Percentiles rank a stretch among this genome's conserved stretches.
Evolutionary conservation across 2,329 filamentous ascomycete species (phyloP).

Genomic region (Epichloe sylvatica): DNA sequence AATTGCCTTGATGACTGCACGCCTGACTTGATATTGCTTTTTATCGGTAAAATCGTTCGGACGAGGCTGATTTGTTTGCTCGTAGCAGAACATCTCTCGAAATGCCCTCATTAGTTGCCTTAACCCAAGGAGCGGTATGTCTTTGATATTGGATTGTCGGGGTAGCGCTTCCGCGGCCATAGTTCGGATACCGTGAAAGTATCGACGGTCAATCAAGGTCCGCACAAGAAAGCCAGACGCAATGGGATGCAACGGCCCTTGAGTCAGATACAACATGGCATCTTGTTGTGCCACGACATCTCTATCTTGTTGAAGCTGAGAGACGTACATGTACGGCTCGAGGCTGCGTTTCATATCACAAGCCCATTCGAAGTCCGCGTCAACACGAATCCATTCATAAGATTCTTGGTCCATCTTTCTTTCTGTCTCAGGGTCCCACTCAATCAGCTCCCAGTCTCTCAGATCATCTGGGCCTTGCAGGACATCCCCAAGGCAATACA

Average conservation of each 20-base stretch:
- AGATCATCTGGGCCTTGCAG: slow-evolving; percentile 72
- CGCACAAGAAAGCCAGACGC: slow-evolving; percentile 80
- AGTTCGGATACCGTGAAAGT: slow-evolving; percentile 83
- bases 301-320: slow-evolving; percentile 89
- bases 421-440: slow-evolving; percentile 85
- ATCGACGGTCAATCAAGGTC: slow-evolving; percentile 80
- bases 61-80: slow-evolving; percentile 61
- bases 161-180: slow-evolving; percentile 71
- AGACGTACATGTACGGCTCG: slow-evolving; percentile 94
- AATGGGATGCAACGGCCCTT: slow-evolving; percentile 57
- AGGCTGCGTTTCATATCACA: slow-evolving; percentile 70
- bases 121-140: slow-evolving; percentile 60
- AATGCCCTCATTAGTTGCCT: slow-evolving; percentile 78
- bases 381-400: slow-evolving; percentile 96
- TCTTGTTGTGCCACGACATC: slow-evolving; percentile 83
- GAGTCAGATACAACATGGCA: slow-evolving; percentile 60
- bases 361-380: slow-evolving; percentile 97
- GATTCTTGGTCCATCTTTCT: slow-evolving; percentile 87
- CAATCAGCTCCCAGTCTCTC: slow-evolving; percentile 67
- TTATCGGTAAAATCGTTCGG: slow-evolving; percentile 89
- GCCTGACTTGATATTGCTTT: slow-evolving; percentile 70
- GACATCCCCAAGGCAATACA: slow-evolving; percentile 87
- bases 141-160: slow-evolving; percentile 55
- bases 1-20: slow-evolving; percentile 69
- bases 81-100: slow-evolving; percentile 74